Base-by-base conservation (phyloP, 2,329 filamentous ascomycete species). In the Fusarium oxysporum region DNA sequence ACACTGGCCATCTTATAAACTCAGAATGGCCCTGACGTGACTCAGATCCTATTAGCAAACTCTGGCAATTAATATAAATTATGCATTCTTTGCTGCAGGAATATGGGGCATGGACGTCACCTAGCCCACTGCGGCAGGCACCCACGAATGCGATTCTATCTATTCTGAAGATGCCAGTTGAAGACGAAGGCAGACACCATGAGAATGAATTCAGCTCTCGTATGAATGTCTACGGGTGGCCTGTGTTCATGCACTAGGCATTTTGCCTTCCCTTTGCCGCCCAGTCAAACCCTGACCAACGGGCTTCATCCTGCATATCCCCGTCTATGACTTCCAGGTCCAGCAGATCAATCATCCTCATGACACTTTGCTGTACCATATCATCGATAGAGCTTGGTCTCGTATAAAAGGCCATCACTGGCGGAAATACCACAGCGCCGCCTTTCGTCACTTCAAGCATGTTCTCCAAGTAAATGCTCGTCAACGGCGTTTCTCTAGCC, bases 261-360 rank as follows among this genome's bases (percentile, higher is more conserved):
- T 4, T 25, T 35, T 35, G 3, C 6, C 25, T 37, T 37, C 17
- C 12, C 9, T 25, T 51, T 0, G 3, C 11, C 16, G 17, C 4
- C 48, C 48, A 51, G 8, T 51, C 17, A 51, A 51, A 51, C 8
- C 17, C 48, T 25, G 6, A 23, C 32, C 48, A 51, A 19, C 32
- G 17, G 0, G 17, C 6, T 6, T 35, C 8, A 21, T 25, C 17
- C 12, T 51, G 6, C 21, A 23, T 6, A 9, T 23, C 47, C 2
- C 16, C n/a, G 6, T 51, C 32, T 6, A 14, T 3, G 2, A 11
- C 8, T 16, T 8, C 9, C 3, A 51, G 6, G 8, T 21, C 23
- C 4, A 51, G 17, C 17, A 21, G 13, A 6, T 51, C 48, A 4
- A 51, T 11, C 48, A 51, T 51, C 2, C 48, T 51, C 23, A 51